Evolutionary conservation across 2,329 filamentous ascomycete species (phyloP).

Genomic region (Zarea fungicola): DNA sequence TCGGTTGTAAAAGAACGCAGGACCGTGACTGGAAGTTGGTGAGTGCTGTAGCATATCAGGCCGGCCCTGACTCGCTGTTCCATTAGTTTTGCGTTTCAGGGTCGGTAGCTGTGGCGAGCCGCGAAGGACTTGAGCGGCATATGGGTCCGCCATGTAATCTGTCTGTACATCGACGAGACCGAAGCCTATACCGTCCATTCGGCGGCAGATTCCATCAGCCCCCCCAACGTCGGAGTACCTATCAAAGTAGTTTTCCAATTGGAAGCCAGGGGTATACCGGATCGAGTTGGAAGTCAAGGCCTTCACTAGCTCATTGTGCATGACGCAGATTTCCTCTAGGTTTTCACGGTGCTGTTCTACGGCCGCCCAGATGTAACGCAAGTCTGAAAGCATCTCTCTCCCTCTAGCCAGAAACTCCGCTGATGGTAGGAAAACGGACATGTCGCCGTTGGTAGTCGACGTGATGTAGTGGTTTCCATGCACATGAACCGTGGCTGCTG

Average conservation of each 20-base stretch:
- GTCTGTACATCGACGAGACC: conserved; percentile 62
- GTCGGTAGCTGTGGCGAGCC: conserved; percentile 33
- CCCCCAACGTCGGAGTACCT: conserved; percentile 60
- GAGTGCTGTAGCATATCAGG: conserved; percentile 32
- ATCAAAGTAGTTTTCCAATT: conserved; percentile 84
- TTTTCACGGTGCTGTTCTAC: conserved; percentile 77
- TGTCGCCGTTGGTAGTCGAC: conserved; percentile 42
- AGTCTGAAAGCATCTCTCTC: conserved; percentile 72
- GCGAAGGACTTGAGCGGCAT: conserved; percentile 44
- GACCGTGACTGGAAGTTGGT: conserved; percentile 23
- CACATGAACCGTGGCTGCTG: conserved; percentile 81
- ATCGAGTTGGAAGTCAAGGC: conserved; percentile 59
- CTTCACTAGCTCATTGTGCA: conserved; percentile 77
- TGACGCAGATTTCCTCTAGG: conserved; percentile 69
- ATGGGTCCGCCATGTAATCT: conserved; percentile 55
- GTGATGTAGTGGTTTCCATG: conserved; percentile 76
- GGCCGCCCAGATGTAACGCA: conserved; percentile 70
- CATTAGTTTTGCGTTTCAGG: conserved; percentile 46
- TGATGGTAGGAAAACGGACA: conserved; percentile 57
- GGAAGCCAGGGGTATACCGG: conserved; percentile 73
- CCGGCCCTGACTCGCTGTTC: conserved; percentile 32
- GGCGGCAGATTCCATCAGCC: conserved; percentile 53
- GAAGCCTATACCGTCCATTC: conserved; percentile 70
- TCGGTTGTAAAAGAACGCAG: conserved; percentile 16
- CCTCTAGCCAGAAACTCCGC: conserved; percentile 69